These are phyloP conservation scores for Ligustrum vulgare DNA, from an alignment of 257 asterid species.

Conservation along the genomic window DNA sequence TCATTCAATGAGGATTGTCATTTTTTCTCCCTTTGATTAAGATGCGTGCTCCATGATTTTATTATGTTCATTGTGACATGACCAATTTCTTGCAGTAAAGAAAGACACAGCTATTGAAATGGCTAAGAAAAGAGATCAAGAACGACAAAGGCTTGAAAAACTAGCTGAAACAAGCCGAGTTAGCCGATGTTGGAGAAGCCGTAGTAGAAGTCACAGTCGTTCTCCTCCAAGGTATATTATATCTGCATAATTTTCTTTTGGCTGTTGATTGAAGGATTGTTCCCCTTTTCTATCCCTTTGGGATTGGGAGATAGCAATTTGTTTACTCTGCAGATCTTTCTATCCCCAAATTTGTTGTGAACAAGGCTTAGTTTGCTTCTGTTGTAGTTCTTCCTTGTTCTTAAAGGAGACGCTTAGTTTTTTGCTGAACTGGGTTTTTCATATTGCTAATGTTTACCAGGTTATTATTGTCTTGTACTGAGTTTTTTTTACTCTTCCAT, in stretches of 20 bases:
- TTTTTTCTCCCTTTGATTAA: neutral
- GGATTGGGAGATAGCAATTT: too few relatives aligned
- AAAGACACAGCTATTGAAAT: conserved; percentile 87
- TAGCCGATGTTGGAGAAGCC: conserved; percentile 30
- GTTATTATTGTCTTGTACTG: neutral
- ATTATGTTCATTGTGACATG: conserved; percentile 20
- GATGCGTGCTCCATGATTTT: neutral
- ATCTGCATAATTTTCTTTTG: too few relatives aligned
- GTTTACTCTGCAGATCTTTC: too few relatives aligned
- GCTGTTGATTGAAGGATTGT: too few relatives aligned
- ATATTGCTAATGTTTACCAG: neutral
- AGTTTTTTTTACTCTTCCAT: neutral
- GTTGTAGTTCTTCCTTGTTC: neutral
- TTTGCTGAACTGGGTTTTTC: neutral
- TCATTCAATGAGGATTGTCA: conserved; percentile 22
- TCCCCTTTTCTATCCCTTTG: too few relatives aligned
- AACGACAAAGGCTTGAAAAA: too few relatives aligned
- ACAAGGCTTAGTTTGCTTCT: too few relatives aligned
- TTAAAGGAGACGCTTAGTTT: neutral
- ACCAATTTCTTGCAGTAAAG: conserved; percentile 57
- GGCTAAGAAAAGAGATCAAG: conserved; percentile 31
- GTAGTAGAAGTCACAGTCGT: conserved; percentile 43
- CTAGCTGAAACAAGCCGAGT: too few relatives aligned
- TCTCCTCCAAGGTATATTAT: conserved; percentile 3
- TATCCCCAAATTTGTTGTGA: too few relatives aligned